Conservation (phyloP, 2,329 filamentous ascomycete species). For the Akanthomyces muscarius region DNA sequence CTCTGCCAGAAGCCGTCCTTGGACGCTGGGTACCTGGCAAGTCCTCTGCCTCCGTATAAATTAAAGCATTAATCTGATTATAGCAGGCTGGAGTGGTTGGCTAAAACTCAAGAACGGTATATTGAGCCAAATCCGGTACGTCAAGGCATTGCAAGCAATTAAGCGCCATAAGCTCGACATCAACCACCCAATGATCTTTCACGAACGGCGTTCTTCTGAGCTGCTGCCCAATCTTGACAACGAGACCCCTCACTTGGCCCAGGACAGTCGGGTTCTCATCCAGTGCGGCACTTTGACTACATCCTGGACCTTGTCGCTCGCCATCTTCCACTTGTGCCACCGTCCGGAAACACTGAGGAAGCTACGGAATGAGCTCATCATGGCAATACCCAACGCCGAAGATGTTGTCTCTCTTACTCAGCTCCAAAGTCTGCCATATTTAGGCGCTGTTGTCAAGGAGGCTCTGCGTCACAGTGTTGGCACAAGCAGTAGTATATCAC, state of each 20-base stretch:
- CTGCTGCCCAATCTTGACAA: slow-evolving; percentile 33
- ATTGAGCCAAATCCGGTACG: slow-evolving; percentile 32
- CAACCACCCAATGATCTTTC: slow-evolving; percentile 35
- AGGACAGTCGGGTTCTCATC: slow-evolving; percentile 36
- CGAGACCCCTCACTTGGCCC: slow-evolving; percentile 30
- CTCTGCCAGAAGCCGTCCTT: slow-evolving; percentile 34
- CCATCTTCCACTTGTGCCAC: slow-evolving; percentile 34
- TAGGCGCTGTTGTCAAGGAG: slow-evolving; percentile 50
- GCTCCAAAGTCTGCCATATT: slow-evolving; percentile 38
- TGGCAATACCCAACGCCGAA: slow-evolving; percentile 30
- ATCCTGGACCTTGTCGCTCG: slow-evolving; percentile 32
- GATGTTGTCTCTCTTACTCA: slow-evolving; percentile 26
- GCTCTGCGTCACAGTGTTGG: slow-evolving; percentile 46
- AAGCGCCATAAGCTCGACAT: slow-evolving; percentile 32
- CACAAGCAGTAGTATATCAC: slow-evolving; percentile 43
- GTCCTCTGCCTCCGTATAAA: slow-evolving; percentile 14
- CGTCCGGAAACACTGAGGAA: slow-evolving; percentile 28
- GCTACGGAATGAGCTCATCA: slow-evolving; percentile 34
- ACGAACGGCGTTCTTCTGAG: slow-evolving; percentile 30
- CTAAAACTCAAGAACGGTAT: slow-evolving; percentile 38
- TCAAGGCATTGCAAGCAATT: slow-evolving; percentile 32
- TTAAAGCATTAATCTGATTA: slow-evolving; percentile 21
- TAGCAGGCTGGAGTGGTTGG: slow-evolving; percentile 33
- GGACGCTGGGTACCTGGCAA: slow-evolving; percentile 31
- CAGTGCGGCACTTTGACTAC: slow-evolving; percentile 40